A percentile compares a stretch with the other conserved stretches of the same genome.
Evolutionary conservation across 2,329 filamentous ascomycete species (phyloP).

Genomic region (Furcasterigmium sp.): DNA sequence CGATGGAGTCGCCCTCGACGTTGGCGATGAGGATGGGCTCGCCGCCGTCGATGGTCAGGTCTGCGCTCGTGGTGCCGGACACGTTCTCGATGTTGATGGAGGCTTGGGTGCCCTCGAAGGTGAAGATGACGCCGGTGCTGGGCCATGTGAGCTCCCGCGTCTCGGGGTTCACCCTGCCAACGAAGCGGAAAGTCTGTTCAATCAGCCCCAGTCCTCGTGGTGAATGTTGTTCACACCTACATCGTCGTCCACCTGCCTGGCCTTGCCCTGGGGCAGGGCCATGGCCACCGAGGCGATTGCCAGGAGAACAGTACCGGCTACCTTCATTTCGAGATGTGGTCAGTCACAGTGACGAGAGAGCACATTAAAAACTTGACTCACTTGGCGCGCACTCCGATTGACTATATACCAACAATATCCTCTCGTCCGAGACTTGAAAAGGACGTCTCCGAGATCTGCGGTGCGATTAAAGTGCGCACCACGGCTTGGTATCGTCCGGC

Average conservation of each 20-base stretch:
- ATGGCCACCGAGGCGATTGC: background rate
- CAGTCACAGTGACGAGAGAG: background rate
- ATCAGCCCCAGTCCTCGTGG: too few relatives aligned
- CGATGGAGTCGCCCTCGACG: slow-evolving; percentile 21
- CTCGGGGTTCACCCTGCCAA: slow-evolving; percentile 35
- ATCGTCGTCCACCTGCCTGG: background rate
- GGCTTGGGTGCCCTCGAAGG: slow-evolving; percentile 32
- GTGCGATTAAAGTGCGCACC: background rate
- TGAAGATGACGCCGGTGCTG: slow-evolving; percentile 33
- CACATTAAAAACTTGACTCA: too few relatives aligned
- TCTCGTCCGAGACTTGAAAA: background rate
- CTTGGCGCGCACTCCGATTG: background rate
- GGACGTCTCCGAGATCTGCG: background rate
- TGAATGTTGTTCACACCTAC: too few relatives aligned
- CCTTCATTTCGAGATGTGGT: background rate
- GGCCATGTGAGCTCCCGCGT: slow-evolving; percentile 39
- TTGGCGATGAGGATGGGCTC: slow-evolving; percentile 19
- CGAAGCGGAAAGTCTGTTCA: slow-evolving; percentile 14
- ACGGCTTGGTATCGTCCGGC: background rate
- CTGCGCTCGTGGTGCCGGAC: slow-evolving; percentile 24
- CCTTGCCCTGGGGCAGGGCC: background rate
- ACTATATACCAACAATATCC: background rate
- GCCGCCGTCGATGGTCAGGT: slow-evolving; percentile 26
- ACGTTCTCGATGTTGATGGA: slow-evolving; percentile 24
- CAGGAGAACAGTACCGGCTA: background rate